Evolutionary conservation across 108 stramenopile genomes (phyloP), one percentile per base, ranked within the genome.

Genomic region (Cyclostephanos invisitatus): DNA sequence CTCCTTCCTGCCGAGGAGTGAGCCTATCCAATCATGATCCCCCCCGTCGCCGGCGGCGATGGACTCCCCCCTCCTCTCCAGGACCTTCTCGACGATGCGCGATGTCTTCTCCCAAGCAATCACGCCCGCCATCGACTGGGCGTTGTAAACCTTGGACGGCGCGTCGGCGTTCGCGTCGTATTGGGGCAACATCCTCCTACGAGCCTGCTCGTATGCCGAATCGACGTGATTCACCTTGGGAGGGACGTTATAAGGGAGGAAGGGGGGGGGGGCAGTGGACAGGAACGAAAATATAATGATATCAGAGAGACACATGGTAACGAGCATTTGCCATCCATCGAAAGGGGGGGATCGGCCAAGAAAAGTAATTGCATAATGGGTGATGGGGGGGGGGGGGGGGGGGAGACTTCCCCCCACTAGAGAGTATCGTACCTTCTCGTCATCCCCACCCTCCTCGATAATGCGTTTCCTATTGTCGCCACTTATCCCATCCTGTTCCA

Each of bases 51-150:
- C 32, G 32, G 2, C 32, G 32, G 32, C 32, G 32, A 4, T 32
- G 62, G 44, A 48, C 12, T 54, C 68, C 40, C 87, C 71, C 17
- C 87, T 75, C 37, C 83, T 77, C 21, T 89, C 75, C 17, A 84
- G 40, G 60, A 83, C 73, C 21, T 85, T 90, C 32, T 89, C 83
- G 5, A 88, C 86, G 24, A 86, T 83, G n/a, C 87, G 77, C 32
- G 82, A 74, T 21, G 90, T 60, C 66, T 76, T 56, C 11, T 20
- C 59, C 91, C 91, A 93, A 46, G 82, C 80, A 9, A 74, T 67
- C 3, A 71, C 60, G 28, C 79, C 87, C 22, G 78, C 86, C 67
- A 93, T 90, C 11, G 77, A 67, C 46, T 80, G 74, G 10, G 88
- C 76, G 20, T 77, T 70, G 72, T 89, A 96, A 4, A 93, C 90